Percentiles rank a stretch among this genome's conserved stretches.
These are phyloP conservation scores for Ceratobasidium sp. DNA, from an alignment of 1,284 basidiomycete species.

Conservation along the genomic window DNA sequence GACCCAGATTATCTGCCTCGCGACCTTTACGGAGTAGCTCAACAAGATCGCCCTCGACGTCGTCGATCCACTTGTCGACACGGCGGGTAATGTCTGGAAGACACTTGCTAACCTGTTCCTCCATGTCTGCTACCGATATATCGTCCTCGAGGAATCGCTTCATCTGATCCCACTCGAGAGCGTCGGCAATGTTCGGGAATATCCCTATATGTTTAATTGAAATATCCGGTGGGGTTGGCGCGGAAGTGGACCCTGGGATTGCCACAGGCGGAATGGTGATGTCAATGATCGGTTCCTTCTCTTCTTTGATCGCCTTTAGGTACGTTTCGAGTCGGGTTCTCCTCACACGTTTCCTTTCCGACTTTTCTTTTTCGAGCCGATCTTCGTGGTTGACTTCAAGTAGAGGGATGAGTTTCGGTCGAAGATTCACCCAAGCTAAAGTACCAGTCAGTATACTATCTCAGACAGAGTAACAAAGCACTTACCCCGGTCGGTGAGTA, in stretches of 20 bases:
- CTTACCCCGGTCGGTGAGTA: slow-evolving; percentile 47
- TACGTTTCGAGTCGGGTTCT: too few relatives aligned
- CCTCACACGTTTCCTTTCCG: background rate
- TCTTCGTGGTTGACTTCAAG: slow-evolving; percentile 25
- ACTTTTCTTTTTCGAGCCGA: slow-evolving; percentile 29
- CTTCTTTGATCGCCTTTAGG: background rate
- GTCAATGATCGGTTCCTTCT: background rate
- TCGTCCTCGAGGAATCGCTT: slow-evolving; percentile 20
- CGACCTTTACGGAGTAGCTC: background rate
- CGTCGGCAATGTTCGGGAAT: slow-evolving; percentile 28
- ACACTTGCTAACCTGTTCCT: background rate
- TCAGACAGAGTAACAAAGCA: background rate
- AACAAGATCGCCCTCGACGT: slow-evolving; percentile 6
- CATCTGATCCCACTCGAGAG: slow-evolving; percentile 22
- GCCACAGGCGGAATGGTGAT: background rate
- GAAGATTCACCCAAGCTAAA: slow-evolving; percentile 40
- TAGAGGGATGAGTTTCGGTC: slow-evolving; percentile 38
- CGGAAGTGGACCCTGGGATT: background rate
- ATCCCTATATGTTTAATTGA: background rate
- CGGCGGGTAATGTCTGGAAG: background rate
- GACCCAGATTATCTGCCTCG: background rate
- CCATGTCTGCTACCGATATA: background rate
- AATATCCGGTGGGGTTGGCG: too few relatives aligned
- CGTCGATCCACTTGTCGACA: background rate
- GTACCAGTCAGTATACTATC: background rate